Evolutionary conservation across 2,329 filamentous ascomycete genomes (phyloP).

Genomic region (Zymoseptoria pseudotritici): DNA sequence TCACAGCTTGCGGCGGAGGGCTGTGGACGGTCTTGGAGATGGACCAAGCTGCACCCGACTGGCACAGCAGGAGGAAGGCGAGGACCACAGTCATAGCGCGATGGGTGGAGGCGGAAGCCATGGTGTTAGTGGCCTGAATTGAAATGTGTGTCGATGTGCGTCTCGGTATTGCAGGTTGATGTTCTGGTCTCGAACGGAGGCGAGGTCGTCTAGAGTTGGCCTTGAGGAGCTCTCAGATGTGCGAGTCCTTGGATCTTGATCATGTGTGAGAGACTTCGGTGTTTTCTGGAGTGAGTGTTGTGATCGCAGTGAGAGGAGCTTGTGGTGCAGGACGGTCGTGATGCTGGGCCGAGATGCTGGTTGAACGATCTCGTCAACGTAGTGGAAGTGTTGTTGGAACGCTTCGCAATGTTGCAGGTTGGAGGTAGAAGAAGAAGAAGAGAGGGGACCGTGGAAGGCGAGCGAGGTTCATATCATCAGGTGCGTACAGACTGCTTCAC

Average conservation of each 20-base stretch:
- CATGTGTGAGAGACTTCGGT: background rate
- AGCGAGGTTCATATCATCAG: background rate
- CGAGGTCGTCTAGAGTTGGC: background rate
- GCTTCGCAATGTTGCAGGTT: slow-evolving; percentile 2
- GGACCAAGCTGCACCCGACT: background rate
- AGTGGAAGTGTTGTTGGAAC: slow-evolving; percentile 7
- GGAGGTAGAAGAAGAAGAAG: background rate
- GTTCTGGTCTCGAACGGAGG: background rate
- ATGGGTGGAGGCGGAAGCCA: background rate
- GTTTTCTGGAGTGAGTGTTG: background rate
- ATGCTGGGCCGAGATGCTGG: background rate
- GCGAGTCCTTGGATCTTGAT: background rate
- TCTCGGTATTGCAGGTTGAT: background rate
- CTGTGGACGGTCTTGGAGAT: background rate
- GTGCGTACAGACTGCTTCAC: background rate
- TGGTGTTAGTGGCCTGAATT: background rate
- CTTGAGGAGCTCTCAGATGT: background rate
- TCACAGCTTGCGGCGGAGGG: background rate
- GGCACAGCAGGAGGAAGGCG: background rate
- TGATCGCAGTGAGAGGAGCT: background rate
- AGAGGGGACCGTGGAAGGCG: background rate
- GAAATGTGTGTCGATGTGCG: too few relatives aligned
- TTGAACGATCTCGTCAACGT: background rate
- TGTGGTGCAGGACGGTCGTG: background rate
- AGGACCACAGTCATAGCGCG: background rate